Percentiles rank a stretch among this genome's conserved stretches.
These are phyloP conservation scores for Cyberlindnera japonica DNA, from an alignment of 805 yeast genomes.

Conservation along the genomic window DNA sequence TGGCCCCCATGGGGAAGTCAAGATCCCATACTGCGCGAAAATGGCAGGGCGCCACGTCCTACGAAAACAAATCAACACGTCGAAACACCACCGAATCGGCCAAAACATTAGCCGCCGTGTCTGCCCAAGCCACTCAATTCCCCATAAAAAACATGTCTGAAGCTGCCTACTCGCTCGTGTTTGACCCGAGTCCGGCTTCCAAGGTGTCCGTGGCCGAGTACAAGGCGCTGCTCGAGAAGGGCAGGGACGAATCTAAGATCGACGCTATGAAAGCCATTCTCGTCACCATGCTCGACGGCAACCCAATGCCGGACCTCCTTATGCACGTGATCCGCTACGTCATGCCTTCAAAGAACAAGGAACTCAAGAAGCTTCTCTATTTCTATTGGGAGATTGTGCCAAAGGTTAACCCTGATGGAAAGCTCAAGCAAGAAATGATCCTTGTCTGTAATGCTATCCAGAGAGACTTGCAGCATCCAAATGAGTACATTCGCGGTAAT, in stretches of 20 bases:
- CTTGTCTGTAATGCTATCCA: slow-evolving; percentile 97
- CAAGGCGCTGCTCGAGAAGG: slow-evolving; percentile 76
- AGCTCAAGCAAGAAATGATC: slow-evolving; percentile 97
- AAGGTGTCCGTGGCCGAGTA: slow-evolving; percentile 66
- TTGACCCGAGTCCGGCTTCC: slow-evolving; percentile 65
- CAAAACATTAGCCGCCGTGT: not conserved
- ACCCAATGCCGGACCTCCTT: slow-evolving; percentile 84
- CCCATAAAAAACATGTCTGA: slow-evolving; percentile 22
- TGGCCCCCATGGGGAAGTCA: too few relatives aligned
- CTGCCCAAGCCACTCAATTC: not conserved
- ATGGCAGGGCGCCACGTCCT: not conserved
- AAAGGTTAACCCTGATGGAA: slow-evolving; percentile 81
- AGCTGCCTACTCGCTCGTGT: slow-evolving; percentile 73
- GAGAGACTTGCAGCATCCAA: slow-evolving; percentile 96
- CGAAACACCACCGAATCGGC: too few relatives aligned
- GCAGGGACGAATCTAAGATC: slow-evolving; percentile 82
- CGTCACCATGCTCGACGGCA: slow-evolving; percentile 86
- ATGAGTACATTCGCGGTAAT: slow-evolving; percentile 94
- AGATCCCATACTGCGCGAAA: too few relatives aligned
- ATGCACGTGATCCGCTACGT: slow-evolving; percentile 97
- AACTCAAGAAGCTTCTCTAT: slow-evolving; percentile 85
- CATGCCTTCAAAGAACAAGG: slow-evolving; percentile 92
- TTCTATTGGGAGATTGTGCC: slow-evolving; percentile 98
- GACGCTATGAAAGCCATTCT: slow-evolving; percentile 87
- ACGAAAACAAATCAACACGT: not conserved